Base-by-base conservation (phyloP, 1,139 yeast species). In the Lodderomyces pseudojiufengensis region DNA sequence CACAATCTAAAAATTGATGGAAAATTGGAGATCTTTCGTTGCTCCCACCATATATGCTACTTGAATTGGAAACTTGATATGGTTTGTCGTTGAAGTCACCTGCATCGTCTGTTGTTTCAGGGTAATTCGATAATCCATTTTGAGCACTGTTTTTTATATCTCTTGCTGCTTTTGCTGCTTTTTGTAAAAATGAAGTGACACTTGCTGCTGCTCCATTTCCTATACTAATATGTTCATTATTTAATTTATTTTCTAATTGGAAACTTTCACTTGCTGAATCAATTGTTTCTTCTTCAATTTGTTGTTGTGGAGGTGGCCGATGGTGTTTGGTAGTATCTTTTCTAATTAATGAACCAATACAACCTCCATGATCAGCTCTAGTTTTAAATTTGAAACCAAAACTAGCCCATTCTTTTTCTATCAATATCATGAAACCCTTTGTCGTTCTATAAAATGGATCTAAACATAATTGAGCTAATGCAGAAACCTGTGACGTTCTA, bases 351-450 rank as follows among this genome's bases (percentile, higher is more conserved):
- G 75, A 73, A 1, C 76, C 76, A 12, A 63, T 59, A 42, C 75
- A 68, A 1, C 75, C 74, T 1, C 74, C 74, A 56, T 84, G 92
- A 31, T 94, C 95, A 21, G 82, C 80, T 41, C 98, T 65, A 40
- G 88, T 94, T 36, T 78, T 76, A 54, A 90, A 92, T 48, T 90
- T 76, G 61, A 88, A 95, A 0, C 98, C 98, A 63, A 92, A 92
- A 34, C 95, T 78, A 2, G 86, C 68, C 97, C 97, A 92, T 48
- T 94, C 98, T 53, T 92, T 90, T 51, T 94, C 98, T 5, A 94
- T 70, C 21, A 92, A 65, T 0, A 81, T 73, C 63, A 85, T 83
- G 51, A 92, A 87, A 2, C 98, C 98, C 41, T 85, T 82, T 7
- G 85, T 49, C 0, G 98, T 88, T 46, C 98, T 71, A 57, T 74